A percentile compares a stretch with the other conserved stretches of the same genome.
Conservation (phyloP, 352 stramenopile species). For the Pythium dissimile region DNA sequence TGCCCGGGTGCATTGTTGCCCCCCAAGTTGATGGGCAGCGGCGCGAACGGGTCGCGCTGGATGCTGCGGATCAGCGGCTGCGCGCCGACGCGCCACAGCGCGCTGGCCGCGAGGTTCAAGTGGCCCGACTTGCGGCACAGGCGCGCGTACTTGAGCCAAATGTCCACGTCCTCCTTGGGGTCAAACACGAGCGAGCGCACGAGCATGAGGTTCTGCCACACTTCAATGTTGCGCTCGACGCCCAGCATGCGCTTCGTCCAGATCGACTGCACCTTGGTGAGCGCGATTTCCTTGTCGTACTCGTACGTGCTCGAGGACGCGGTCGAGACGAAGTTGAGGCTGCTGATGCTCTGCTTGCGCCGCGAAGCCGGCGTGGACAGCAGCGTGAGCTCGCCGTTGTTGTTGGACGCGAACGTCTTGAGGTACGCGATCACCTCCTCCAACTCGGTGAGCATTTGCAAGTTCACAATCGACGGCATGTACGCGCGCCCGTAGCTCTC, state of each 20-base stretch:
- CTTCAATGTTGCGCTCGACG: constrained; percentile 91
- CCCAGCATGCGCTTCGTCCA: constrained; percentile 91
- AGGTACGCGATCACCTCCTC: constrained; percentile 88
- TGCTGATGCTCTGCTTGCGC: constrained; percentile 77
- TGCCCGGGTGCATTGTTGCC: constrained; percentile 29
- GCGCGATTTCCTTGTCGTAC: constrained; percentile 63
- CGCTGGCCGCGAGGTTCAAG: constrained; percentile 77
- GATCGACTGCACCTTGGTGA: constrained; percentile 76
- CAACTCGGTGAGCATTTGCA: constrained; percentile 97
- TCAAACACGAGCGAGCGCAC: constrained; percentile 92
- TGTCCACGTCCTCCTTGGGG: constrained; percentile 87
- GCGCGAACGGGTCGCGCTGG: constrained; percentile 56
- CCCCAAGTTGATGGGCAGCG: constrained; percentile 70
- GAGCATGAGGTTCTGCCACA: constrained; percentile 95
- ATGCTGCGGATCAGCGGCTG: constrained; percentile 80
- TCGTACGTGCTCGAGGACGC: constrained; percentile 70
- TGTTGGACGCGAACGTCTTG: constrained; percentile 73
- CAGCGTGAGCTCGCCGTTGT: constrained; percentile 76
- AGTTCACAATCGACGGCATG: constrained; percentile 93
- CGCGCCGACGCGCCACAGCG: constrained; percentile 76
- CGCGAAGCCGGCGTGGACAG: constrained; percentile 42
- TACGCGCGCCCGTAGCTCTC: constrained; percentile 98
- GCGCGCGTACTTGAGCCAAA: constrained; percentile 93
- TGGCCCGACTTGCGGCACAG: constrained; percentile 91
- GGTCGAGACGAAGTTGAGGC: constrained; percentile 73